Evolutionary conservation across 2,329 filamentous ascomycete species (phyloP), one percentile per base, ranked within the genome.

Genomic region (Escovopsis sp.): DNA sequence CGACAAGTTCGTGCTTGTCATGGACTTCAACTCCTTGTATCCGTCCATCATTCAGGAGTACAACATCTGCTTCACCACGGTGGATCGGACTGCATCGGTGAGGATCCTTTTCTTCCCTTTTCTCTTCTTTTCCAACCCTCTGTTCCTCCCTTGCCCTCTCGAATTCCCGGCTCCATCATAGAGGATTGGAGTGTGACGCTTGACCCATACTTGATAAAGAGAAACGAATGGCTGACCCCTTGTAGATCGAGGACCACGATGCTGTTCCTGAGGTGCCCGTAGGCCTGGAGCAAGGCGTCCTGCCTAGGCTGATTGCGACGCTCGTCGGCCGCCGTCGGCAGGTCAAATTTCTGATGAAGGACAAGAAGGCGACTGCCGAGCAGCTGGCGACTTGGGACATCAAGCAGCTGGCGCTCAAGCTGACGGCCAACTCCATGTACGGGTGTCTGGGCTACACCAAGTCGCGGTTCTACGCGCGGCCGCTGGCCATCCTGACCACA

Each of bases 1-100:
- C 53, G 90, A 98, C 68, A 93, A 92, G 60, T 94, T 92, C 56
- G 82, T 98, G 36, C 72, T 98, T 37, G 92, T 98, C 57, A 98
- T 98, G 92, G 90, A 98, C 66, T 98, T 98, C 67, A 98, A 98
- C 70, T 94, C 87, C 48, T 67, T 98, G 42, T 98, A 98, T 50
- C 90, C 90, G 23, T 94, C 85, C 52, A 96, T 98, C 51, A 98
- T 98, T 41, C 92, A 98, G 53, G 92, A 98, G 68, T 98, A 78
- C 63, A 98, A 98, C 59, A 98, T 98, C 47, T 98, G 92, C 65
- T 98, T 98, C 60, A 98, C 90, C 2, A 98, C 92, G 0, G 86
- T 98, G 6, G 83, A 96, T 41, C 71, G 90, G 47, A 66, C 72
- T 28, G 65, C 72, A 41, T 61, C 79, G 47, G 80, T 85, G 70